phyloP scores from a whole-genome alignment of 331 rosid species.

The Rosa hybrid region DNA sequence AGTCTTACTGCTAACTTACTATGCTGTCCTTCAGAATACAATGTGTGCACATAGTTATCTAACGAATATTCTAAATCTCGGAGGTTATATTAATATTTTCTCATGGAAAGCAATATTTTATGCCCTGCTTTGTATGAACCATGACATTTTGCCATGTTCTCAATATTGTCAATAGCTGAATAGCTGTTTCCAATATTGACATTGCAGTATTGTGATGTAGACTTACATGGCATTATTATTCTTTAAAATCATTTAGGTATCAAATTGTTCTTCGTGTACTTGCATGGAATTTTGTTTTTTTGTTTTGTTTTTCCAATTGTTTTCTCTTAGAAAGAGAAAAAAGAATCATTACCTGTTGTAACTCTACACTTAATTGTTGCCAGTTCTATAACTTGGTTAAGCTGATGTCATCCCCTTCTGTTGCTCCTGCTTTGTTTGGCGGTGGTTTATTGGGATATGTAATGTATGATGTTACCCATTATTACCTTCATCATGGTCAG shows the following conservation, averaged over 20 bases:
- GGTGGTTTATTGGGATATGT: constrained; percentile 95
- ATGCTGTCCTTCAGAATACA: background rate
- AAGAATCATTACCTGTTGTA: constrained; percentile 24
- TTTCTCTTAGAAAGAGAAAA: background rate
- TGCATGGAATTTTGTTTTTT: too few relatives aligned
- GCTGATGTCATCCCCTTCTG: constrained; percentile 62
- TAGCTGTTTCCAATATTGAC: background rate
- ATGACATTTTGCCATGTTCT: constrained; percentile 2
- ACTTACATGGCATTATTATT: background rate
- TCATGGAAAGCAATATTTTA: constrained; percentile 1
- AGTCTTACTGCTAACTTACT: background rate
- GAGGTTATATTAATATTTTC: background rate
- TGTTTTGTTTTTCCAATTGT: background rate
- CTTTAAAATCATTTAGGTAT: background rate
- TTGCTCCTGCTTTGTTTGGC: constrained; percentile 81
- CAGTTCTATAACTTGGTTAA: constrained; percentile 82
- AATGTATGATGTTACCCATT: constrained; percentile 90
- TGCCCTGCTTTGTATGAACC: background rate
- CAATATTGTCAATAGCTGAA: background rate
- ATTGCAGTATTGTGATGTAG: background rate
- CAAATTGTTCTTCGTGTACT: background rate
- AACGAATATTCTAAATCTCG: background rate
- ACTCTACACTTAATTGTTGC: constrained; percentile 30
- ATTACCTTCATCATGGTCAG: constrained; percentile 92
- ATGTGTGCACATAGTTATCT: background rate